phyloP scores from a whole-genome alignment of 2,329 filamentous ascomycete genomes.

The Ceratocystis huliohia region DNA sequence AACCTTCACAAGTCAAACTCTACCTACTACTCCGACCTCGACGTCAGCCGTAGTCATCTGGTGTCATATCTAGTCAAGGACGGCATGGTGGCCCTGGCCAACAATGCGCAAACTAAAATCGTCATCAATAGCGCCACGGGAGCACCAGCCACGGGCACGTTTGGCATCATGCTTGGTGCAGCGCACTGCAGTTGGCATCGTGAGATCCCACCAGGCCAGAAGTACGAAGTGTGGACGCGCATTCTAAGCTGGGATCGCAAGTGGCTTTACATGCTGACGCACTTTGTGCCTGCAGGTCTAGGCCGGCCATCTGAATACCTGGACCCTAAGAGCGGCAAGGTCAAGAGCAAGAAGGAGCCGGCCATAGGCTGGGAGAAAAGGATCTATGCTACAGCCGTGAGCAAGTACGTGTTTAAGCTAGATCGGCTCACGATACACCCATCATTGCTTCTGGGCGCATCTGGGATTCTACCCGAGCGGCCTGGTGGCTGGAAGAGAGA shows the following conservation, averaged over 20 bases:
- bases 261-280: slow-evolving; percentile 65
- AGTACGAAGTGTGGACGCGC: slow-evolving; percentile 61
- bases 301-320: slow-evolving; percentile 44
- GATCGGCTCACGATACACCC: slow-evolving; percentile 75
- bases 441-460: slow-evolving; percentile 57
- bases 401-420: slow-evolving; percentile 74
- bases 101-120: slow-evolving; percentile 38
- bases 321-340: slow-evolving; percentile 34
- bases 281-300: slow-evolving; percentile 53
- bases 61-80: slow-evolving; percentile 55
- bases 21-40: slow-evolving; percentile 80
- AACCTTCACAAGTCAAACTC: slow-evolving; percentile 73
- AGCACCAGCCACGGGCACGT: slow-evolving; percentile 38
- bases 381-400: slow-evolving; percentile 58
- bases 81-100: slow-evolving; percentile 40
- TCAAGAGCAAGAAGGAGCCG: slow-evolving; percentile 29
- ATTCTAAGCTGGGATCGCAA: slow-evolving; percentile 67
- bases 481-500: slow-evolving; percentile 51
- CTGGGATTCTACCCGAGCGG: slow-evolving; percentile 59
- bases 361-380: slow-evolving; percentile 41
- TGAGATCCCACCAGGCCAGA: slow-evolving; percentile 57
- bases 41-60: slow-evolving; percentile 69
- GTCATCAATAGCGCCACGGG: slow-evolving; percentile 38
- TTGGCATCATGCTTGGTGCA: slow-evolving; percentile 57
- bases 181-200: slow-evolving; percentile 61